Evolutionary conservation across 1,284 basidiomycete genomes (phyloP).

Genomic region (Baeospora myosura): DNA sequence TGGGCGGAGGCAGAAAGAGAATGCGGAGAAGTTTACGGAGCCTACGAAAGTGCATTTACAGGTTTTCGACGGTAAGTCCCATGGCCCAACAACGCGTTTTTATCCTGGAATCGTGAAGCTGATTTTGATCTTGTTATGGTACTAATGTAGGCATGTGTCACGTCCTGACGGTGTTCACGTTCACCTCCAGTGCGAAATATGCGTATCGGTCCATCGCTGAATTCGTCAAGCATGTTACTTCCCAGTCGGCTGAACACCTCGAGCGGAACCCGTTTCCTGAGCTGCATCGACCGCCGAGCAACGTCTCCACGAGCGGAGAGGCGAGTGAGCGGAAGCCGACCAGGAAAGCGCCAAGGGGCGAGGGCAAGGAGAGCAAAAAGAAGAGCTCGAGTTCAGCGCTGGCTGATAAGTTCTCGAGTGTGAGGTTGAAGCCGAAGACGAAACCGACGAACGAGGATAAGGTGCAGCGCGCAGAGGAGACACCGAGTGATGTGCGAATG

Average conservation of each 20-base stretch:
- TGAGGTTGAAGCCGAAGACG: no score
- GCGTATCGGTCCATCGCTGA: conserved; percentile 51
- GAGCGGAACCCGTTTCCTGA: conserved; percentile 41
- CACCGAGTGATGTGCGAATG: no score
- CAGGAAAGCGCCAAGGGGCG: no score
- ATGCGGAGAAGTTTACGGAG: conserved; percentile 41
- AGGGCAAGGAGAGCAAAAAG: no score
- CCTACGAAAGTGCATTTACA: conserved; percentile 73
- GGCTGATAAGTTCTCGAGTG: no score
- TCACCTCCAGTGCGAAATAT: conserved; percentile 54
- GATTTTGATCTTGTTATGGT: no score
- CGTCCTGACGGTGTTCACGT: conserved; percentile 66
- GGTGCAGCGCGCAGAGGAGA: no score
- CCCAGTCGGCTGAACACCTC: conserved; percentile 27
- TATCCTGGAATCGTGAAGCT: no score
- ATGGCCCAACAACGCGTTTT: no score
- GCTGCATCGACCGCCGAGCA: conserved; percentile 24
- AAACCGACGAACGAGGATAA: no score
- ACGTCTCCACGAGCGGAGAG: conserved; percentile 16
- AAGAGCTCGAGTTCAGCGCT: no score
- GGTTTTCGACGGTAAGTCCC: conserved; percentile 45
- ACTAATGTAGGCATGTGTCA: conserved; percentile 48
- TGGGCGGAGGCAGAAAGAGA: conserved; percentile 43
- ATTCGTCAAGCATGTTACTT: conserved; percentile 48
- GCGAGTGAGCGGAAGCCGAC: conserved; percentile 9